phyloP scores from a whole-genome alignment of 768 basidiomycete species.

The Pisolithus microcarpus region DNA sequence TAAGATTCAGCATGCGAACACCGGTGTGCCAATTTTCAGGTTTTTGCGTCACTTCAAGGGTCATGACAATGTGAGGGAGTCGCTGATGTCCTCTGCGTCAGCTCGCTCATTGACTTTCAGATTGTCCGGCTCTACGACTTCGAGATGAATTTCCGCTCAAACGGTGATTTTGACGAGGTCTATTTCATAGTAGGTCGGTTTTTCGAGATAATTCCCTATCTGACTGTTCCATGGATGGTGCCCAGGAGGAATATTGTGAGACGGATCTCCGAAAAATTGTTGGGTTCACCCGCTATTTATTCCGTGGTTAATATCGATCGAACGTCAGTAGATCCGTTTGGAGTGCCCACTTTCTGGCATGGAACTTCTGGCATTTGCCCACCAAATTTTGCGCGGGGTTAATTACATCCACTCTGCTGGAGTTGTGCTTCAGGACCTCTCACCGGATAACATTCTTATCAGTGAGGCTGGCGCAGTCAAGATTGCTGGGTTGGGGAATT shows the following conservation, averaged over 20 bases:
- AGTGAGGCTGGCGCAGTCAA: not conserved
- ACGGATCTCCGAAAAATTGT: not conserved
- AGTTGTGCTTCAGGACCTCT: not conserved
- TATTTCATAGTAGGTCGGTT: not conserved
- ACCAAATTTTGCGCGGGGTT: not conserved
- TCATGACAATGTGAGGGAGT: not conserved
- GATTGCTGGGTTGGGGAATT: not conserved
- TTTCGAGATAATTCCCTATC: too few relatives aligned
- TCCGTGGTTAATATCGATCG: not conserved
- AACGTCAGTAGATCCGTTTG: not conserved
- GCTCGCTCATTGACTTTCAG: not conserved
- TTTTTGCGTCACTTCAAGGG: constrained; percentile 1
- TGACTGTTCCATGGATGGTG: not conserved
- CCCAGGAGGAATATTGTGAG: not conserved
- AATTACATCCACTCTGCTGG: not conserved
- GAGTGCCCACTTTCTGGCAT: not conserved
- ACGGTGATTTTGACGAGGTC: not conserved
- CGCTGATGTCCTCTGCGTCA: not conserved
- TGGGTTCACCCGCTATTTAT: not conserved
- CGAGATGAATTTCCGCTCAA: not conserved
- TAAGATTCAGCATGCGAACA: not conserved
- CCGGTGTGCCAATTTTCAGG: not conserved
- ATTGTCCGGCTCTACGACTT: not conserved
- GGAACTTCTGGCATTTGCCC: not conserved
- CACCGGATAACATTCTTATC: not conserved